Conservation (phyloP, 331 rosid species). For the Pyrus hybrid region DNA sequence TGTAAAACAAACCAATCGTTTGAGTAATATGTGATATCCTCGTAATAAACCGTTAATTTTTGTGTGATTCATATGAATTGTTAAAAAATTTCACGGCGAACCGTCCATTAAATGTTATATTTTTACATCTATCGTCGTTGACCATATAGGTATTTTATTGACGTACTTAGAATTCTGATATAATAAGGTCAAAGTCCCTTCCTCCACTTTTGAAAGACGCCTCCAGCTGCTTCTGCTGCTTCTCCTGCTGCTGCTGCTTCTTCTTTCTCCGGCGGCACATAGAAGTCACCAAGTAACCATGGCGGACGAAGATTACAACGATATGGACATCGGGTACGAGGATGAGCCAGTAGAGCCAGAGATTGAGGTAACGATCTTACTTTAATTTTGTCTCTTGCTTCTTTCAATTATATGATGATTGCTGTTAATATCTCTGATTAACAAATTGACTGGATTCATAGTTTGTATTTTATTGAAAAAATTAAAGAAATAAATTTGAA, state of each 20-base stretch:
- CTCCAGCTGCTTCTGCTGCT: not conserved
- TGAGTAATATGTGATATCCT: rapidly evolving
- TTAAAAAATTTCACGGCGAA: no score
- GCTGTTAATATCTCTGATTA: not conserved
- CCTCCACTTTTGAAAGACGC: not conserved
- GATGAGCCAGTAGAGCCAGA: slow-evolving; percentile 93
- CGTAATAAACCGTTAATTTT: no score
- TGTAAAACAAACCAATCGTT: no score
- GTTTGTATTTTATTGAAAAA: not conserved
- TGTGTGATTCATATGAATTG: no score
- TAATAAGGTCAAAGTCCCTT: not conserved
- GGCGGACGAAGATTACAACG: slow-evolving; percentile 63
- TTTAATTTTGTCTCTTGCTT: not conserved
- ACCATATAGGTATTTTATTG: no score
- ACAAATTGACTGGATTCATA: not conserved
- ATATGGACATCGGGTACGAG: slow-evolving; percentile 58
- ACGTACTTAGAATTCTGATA: not conserved
- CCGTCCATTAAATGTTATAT: no score
- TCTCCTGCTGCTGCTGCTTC: not conserved
- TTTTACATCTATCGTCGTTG: no score
- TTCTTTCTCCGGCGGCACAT: not conserved
- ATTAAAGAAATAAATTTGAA: no score
- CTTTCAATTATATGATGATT: no score
- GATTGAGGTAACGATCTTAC: slow-evolving; percentile 48
- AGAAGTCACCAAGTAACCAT: slow-evolving; percentile 14